Percentiles rank a stretch among this genome's conserved stretches.
These are phyloP conservation scores for Penicillium coprophilum DNA, from an alignment of 495 filamentous ascomycete genomes.

Conservation along the genomic window DNA sequence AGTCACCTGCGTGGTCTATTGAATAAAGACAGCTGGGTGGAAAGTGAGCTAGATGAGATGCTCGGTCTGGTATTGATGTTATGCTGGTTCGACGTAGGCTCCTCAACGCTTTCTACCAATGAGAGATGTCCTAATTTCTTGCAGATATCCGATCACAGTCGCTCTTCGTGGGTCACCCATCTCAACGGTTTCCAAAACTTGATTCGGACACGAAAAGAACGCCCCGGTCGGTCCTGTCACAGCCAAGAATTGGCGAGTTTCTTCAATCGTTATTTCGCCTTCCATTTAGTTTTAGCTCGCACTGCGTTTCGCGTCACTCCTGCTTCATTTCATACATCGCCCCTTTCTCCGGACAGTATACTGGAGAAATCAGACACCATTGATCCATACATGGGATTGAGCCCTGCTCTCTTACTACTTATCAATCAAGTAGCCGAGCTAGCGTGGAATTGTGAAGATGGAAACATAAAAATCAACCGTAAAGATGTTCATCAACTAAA, in stretches of 20 bases:
- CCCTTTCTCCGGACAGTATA: slow-evolving; percentile 1
- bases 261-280: slow-evolving; percentile 30
- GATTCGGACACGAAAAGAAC: slow-evolving; percentile 18
- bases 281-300: slow-evolving; percentile 27
- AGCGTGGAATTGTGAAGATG: slow-evolving; percentile 18
- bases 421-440: slow-evolving; percentile 26
- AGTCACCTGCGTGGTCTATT: slow-evolving; percentile 15
- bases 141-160: slow-evolving; percentile 28
- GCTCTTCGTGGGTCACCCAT: slow-evolving; percentile 30
- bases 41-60: slow-evolving; percentile 27
- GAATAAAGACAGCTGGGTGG: slow-evolving; percentile 16
- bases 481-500: slow-evolving; percentile 9
- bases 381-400: slow-evolving; percentile 31
- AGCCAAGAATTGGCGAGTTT: slow-evolving; percentile 23
- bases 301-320: slow-evolving; percentile 21
- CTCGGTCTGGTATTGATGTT: slow-evolving; percentile 27
- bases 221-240: slow-evolving; percentile 11
- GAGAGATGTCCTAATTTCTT: slow-evolving; percentile 1
- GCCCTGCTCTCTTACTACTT: slow-evolving; percentile 23
- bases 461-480: background rate
- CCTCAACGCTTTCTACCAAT: background rate
- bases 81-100: slow-evolving; percentile 25
- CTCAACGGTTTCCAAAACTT: slow-evolving; percentile 25
- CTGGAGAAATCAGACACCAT: slow-evolving; percentile 21
- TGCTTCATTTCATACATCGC: slow-evolving; percentile 1